Conservation (phyloP, 495 filamentous ascomycete genomes). For the Acidiella bohemica region DNA sequence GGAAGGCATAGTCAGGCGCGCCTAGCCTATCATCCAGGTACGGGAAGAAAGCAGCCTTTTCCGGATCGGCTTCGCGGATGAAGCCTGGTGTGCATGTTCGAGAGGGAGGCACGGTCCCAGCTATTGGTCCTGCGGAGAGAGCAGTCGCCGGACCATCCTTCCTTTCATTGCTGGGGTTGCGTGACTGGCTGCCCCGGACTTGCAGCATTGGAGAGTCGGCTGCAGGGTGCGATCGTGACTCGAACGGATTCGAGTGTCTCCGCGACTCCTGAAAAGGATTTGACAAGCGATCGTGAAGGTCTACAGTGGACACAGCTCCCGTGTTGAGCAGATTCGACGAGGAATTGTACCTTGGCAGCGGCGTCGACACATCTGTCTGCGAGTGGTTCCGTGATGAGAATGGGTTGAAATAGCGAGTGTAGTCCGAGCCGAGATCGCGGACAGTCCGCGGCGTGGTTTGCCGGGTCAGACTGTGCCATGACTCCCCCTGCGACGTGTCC, state of each 20-base stretch:
- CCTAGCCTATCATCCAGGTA: constrained; percentile 34
- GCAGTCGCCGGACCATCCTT: neutral
- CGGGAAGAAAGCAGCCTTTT: constrained; percentile 22
- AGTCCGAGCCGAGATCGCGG: constrained; percentile 34
- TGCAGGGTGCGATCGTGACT: constrained; percentile 2
- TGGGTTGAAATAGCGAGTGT: constrained; percentile 35
- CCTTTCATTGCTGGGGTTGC: neutral
- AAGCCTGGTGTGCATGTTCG: constrained; percentile 13
- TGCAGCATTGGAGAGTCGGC: constrained; percentile 7
- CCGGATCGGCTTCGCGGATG: constrained; percentile 18
- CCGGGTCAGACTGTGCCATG: constrained; percentile 1
- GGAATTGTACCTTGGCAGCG: constrained; percentile 7
- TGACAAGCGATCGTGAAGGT: constrained; percentile 8
- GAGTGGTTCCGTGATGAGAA: constrained; percentile 18
- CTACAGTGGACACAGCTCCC: constrained; percentile 1
- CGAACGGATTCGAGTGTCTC: constrained; percentile 14
- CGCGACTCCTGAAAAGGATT: constrained; percentile 13
- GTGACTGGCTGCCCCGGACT: neutral
- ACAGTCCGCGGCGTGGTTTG: constrained; percentile 17
- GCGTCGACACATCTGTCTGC: constrained; percentile 6
- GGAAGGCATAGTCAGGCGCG: constrained; percentile 29
- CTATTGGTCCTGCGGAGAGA: neutral
- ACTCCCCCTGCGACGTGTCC: constrained; percentile 10
- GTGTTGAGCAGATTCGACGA: constrained; percentile 18
- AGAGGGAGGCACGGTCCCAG: neutral